These are phyloP conservation scores for Acmispon strigosus DNA, from an alignment of 306 rosid genomes.

Conservation along the genomic window DNA sequence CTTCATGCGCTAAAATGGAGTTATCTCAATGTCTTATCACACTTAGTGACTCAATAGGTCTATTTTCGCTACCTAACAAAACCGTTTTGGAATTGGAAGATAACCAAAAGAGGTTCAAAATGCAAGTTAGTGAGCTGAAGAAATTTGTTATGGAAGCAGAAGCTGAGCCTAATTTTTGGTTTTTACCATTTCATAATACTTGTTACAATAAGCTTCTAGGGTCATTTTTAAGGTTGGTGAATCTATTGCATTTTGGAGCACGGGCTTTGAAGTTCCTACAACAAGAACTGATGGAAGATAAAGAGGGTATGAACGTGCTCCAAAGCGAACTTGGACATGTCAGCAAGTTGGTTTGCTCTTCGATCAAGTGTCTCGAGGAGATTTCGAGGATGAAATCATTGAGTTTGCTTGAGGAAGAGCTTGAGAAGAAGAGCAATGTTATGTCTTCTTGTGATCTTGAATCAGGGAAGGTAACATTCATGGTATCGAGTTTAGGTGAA, in stretches of 20 bases:
- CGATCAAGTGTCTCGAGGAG: slow-evolving; percentile 23
- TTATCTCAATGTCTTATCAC: slow-evolving; percentile 35
- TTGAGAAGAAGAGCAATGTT: slow-evolving; percentile 15
- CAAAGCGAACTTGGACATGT: slow-evolving; percentile 39
- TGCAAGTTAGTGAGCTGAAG: slow-evolving; percentile 28
- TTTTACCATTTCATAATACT: slow-evolving; percentile 39
- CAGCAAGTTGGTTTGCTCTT: slow-evolving; percentile 33
- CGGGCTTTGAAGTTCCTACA: slow-evolving; percentile 31
- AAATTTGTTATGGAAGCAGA: slow-evolving; percentile 52
- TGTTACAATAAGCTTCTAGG: slow-evolving; percentile 36
- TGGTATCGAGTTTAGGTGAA: slow-evolving; percentile 25
- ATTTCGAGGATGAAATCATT: slow-evolving; percentile 34
- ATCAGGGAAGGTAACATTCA: slow-evolving; percentile 30
- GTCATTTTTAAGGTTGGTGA: slow-evolving; percentile 41
- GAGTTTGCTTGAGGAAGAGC: slow-evolving; percentile 26
- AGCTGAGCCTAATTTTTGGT: slow-evolving; percentile 69
- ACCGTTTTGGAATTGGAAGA: slow-evolving; percentile 23
- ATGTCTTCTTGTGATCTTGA: slow-evolving; percentile 34
- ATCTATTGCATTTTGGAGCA: slow-evolving; percentile 37
- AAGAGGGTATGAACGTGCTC: slow-evolving; percentile 19
- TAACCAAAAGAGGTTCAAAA: slow-evolving; percentile 19
- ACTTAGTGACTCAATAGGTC: slow-evolving; percentile 34
- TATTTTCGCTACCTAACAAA: not conserved
- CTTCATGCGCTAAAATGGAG: slow-evolving; percentile 36
- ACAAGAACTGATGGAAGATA: slow-evolving; percentile 28